A percentile compares a stretch with the other conserved stretches of the same genome.
Evolutionary conservation across 345 rosid species (phyloP).

Genomic region (Sisymbrium altissimum): DNA sequence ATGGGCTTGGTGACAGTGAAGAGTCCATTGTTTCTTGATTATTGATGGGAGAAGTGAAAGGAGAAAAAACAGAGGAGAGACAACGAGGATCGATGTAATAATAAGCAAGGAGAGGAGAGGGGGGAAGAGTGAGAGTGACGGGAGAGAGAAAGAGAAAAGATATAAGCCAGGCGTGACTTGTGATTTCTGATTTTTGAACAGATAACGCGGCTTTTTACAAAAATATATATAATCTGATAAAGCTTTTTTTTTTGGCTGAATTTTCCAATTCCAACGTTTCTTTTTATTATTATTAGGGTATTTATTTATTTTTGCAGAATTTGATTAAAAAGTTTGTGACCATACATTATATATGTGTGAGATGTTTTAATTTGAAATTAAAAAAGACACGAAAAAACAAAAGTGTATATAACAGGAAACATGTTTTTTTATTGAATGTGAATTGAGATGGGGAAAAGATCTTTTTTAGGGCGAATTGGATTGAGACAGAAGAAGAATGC

Average conservation of each 20-base stretch:
- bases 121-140: constrained; percentile 25
- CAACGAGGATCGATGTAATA: constrained; percentile 26
- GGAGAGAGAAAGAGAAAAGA: constrained; percentile 18
- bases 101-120: constrained; percentile 6
- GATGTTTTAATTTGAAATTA: not conserved
- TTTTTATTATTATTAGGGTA: not conserved
- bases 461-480: not conserved
- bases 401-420: not conserved
- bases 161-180: constrained; percentile 34
- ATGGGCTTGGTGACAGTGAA: constrained; percentile 44
- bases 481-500: not conserved
- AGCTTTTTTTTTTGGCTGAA: constrained; percentile 12
- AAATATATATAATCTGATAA: constrained; percentile 11
- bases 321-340: not conserved
- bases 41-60: not conserved
- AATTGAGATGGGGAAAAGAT: constrained; percentile 1
- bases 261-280: constrained; percentile 4
- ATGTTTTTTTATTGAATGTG: not conserved
- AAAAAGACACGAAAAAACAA: not conserved
- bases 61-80: constrained; percentile 4
- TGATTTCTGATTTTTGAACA: constrained; percentile 33
- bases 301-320: not conserved
- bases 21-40: constrained; percentile 35
- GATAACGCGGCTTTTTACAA: constrained; percentile 39
- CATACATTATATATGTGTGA: not conserved